phyloP scores from a whole-genome alignment of 2,329 filamentous ascomycete genomes.

The Monosporascus sp. region DNA sequence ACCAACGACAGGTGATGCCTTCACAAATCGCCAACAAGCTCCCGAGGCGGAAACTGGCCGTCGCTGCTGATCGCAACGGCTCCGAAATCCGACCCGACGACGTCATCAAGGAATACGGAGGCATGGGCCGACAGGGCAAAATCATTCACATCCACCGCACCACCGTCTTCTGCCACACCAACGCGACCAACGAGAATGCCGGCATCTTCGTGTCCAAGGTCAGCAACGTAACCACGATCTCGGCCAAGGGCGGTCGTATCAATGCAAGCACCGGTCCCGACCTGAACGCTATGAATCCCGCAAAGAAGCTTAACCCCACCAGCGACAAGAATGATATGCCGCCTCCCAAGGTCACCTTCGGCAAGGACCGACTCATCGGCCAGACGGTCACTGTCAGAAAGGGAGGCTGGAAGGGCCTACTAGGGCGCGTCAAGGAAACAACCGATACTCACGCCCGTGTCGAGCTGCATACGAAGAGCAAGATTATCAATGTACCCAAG shows the following conservation, averaged over 20 bases:
- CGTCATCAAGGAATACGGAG: constrained; percentile 83
- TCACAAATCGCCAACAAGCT: constrained; percentile 90
- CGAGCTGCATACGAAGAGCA: constrained; percentile 91
- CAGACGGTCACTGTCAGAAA: constrained; percentile 87
- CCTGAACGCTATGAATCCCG: constrained; percentile 87
- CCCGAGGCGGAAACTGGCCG: constrained; percentile 73
- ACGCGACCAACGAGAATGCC: constrained; percentile 77
- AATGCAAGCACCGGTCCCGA: constrained; percentile 65
- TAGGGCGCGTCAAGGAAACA: constrained; percentile 94
- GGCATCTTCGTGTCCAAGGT: constrained; percentile 85
- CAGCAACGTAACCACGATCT: constrained; percentile 80
- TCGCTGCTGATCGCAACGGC: constrained; percentile 88
- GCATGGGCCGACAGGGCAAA: constrained; percentile 78
- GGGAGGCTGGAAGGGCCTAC: constrained; percentile 84
- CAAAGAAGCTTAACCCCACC: constrained; percentile 65
- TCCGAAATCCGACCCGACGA: constrained; percentile 90
- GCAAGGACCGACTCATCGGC: constrained; percentile 78
- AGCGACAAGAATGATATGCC: constrained; percentile 49
- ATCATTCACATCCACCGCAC: constrained; percentile 92
- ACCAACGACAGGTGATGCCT: constrained; percentile 74
- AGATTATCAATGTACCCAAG: constrained; percentile 80
- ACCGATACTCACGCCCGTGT: constrained; percentile 82
- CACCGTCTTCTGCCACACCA: constrained; percentile 86
- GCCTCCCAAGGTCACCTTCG: constrained; percentile 68
- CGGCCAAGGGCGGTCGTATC: constrained; percentile 86